Percentiles rank a stretch among this genome's conserved stretches.
Conservation (phyloP, 768 basidiomycete genomes). For the Dictyophora rubrovolvata region DNA sequence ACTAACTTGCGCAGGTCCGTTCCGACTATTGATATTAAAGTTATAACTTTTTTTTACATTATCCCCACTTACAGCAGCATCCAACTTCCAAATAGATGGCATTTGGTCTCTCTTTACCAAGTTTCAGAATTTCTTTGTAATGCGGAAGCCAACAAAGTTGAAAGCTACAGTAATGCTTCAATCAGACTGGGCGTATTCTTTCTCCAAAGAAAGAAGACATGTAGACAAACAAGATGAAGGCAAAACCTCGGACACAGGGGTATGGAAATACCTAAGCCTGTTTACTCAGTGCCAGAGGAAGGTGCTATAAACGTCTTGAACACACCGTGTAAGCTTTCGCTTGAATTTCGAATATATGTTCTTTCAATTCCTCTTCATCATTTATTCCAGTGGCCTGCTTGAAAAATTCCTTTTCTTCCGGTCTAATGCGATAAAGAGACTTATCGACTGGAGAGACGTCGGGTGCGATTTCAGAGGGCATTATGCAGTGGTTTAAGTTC, state of each 20-base stretch:
- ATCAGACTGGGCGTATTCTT: background rate
- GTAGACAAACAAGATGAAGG: constrained; percentile 15
- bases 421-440: constrained; percentile 5
- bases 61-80: constrained; percentile 29
- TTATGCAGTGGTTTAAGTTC: too few relatives aligned
- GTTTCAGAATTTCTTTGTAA: constrained; percentile 22
- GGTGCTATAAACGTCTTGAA: background rate
- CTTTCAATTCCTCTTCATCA: constrained; percentile 21
- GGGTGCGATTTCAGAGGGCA: background rate
- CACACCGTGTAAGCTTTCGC: constrained; percentile 23
- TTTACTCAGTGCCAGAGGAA: background rate
- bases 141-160: constrained; percentile 6
- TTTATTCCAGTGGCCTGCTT: constrained; percentile 21
- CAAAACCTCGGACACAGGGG: constrained; percentile 19
- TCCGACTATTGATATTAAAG: constrained; percentile 2
- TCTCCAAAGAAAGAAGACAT: background rate
- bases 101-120: constrained; percentile 26
- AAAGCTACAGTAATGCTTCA: background rate
- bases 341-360: constrained; percentile 26
- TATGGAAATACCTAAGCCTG: constrained; percentile 19
- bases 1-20: constrained; percentile 11
- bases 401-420: constrained; percentile 14
- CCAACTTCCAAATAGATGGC: constrained; percentile 36
- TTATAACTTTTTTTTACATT: constrained; percentile 5
- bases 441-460: background rate